These are phyloP conservation scores for Trapa incisa DNA, from an alignment of 345 rosid genomes.

Conservation along the genomic window DNA sequence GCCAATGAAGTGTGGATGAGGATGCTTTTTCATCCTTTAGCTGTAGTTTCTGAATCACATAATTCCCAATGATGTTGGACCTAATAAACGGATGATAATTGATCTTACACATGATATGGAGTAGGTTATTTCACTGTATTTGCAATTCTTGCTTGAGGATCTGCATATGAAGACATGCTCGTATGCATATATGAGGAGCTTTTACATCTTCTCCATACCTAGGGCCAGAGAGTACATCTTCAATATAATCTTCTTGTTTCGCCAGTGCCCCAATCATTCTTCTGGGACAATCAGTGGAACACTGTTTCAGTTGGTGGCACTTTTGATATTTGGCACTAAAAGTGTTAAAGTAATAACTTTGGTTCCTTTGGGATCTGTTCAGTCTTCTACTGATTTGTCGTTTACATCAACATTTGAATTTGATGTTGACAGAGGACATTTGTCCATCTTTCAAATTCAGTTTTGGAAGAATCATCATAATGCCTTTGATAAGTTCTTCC, in stretches of 20 bases:
- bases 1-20: not conserved
- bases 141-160: conserved; percentile 1
- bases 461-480: not conserved
- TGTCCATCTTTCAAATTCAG: no score
- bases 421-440: no score
- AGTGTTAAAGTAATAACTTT: not conserved
- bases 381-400: not conserved
- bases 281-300: not conserved
- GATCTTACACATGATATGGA: not conserved
- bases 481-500: not conserved
- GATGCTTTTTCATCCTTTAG: not conserved
- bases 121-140: not conserved
- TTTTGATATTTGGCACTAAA: not conserved
- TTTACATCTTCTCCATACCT: not conserved
- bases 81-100: not conserved
- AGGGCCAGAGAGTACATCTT: not conserved
- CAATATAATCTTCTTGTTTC: not conserved
- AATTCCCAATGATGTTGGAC: not conserved
- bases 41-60: not conserved
- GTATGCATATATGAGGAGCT: not conserved
- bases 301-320: not conserved
- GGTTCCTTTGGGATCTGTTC: no score
- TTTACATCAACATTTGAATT: not conserved
- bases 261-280: not conserved
- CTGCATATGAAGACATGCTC: not conserved